Evolutionary conservation across 2,329 filamentous ascomycete species (phyloP), one percentile per base, ranked within the genome.

Genomic region (Monosporascus ibericus): DNA sequence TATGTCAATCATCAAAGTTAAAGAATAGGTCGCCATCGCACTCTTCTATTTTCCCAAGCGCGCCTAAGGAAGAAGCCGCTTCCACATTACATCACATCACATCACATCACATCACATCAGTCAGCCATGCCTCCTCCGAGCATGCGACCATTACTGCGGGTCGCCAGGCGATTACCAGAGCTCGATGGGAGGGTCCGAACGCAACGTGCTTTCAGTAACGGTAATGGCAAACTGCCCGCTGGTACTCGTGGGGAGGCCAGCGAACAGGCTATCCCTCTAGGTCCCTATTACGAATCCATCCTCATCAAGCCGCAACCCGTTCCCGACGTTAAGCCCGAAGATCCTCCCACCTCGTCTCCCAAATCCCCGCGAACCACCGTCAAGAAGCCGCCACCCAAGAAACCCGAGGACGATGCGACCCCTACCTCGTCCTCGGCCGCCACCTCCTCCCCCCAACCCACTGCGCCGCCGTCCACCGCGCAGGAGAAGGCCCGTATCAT

Each of bases 401-500:
- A 63, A 52, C 37, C 59, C 6, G 54, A 61, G 8, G 51, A 60
- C 1, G 51, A 65, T 18, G 64, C 69, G 8, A 57, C 63, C 20
- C 64, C 69, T 6, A 56, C 63, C 1, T 64, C 70, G 5, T 48
- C 65, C 20, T 62, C 66, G 11, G 63, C 65, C 37, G 61, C 68
- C 27, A 53, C 64, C 37, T 66, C 71, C 47, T 62, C 67, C 18
- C 63, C 70, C 36, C 60, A 61, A 17, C 72, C 74, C 3, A 72
- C 59, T 14, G 48, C 57, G 30, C 36, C 72, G 50, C 74, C 76
- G 3, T 69, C 75, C 18, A 76, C 76, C 48, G 75, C 72, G 17
- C 66, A 83, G 59, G 76, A 82, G 51, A 79, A 76, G 39, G 75
- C 82, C 22, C 75, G 83, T 44, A 82, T 95, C 63, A 79, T 96